phyloP scores from a whole-genome alignment of 495 filamentous ascomycete genomes.

The Penicillium bovifimosum region DNA sequence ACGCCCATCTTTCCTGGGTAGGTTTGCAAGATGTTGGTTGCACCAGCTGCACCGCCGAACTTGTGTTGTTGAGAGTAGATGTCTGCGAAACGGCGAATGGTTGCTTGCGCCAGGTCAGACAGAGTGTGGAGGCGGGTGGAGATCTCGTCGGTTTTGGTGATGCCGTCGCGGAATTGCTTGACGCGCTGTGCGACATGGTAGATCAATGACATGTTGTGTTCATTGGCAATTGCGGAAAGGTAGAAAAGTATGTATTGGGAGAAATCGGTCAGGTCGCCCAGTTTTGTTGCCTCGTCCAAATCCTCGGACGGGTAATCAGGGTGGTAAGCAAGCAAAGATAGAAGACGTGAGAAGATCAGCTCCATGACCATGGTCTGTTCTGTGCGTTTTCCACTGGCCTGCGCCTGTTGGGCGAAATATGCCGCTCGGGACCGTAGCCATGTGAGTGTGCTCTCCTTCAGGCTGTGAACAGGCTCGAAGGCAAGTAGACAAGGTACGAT shows the following conservation, averaged over 20 bases:
- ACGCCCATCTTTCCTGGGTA: constrained; percentile 77
- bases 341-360: constrained; percentile 72
- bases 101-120: constrained; percentile 79
- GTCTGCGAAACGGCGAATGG: constrained; percentile 75
- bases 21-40: constrained; percentile 69
- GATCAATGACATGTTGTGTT: constrained; percentile 81
- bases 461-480: constrained; percentile 67
- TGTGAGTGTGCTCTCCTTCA: constrained; percentile 69
- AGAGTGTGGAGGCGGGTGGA: constrained; percentile 65
- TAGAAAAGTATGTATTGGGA: constrained; percentile 87
- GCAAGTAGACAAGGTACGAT: constrained; percentile 83
- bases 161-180: constrained; percentile 80
- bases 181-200: constrained; percentile 89
- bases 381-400: constrained; percentile 35
- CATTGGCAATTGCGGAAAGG: constrained; percentile 71
- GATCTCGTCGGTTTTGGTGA: constrained; percentile 53
- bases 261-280: constrained; percentile 71
- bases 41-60: constrained; percentile 55
- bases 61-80: constrained; percentile 46
- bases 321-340: constrained; percentile 89
- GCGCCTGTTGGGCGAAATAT: constrained; percentile 37
- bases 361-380: constrained; percentile 65
- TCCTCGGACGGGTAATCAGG: constrained; percentile 67
- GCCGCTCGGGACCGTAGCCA: constrained; percentile 80
- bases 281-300: constrained; percentile 45